These are phyloP conservation scores for Labyrinthula sp. DNA, from an alignment of 352 stramenopile species.

Conservation along the genomic window DNA sequence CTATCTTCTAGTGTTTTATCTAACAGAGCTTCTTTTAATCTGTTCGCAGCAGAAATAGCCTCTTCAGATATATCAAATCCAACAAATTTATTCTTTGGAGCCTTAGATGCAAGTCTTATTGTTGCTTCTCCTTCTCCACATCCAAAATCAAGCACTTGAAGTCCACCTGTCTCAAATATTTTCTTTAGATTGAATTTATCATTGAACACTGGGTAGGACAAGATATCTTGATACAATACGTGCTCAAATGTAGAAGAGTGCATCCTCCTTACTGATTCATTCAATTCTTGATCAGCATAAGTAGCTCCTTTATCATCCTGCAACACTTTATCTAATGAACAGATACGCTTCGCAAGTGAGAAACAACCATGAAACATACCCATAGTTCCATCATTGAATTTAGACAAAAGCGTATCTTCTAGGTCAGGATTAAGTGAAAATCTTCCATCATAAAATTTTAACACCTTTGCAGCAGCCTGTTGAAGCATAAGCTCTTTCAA, in stretches of 20 bases:
- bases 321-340: slow-evolving; percentile 4
- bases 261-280: slow-evolving; percentile 5
- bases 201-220: background rate
- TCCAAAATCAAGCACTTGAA: slow-evolving; percentile 13
- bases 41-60: too few relatives aligned
- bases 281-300: slow-evolving; percentile 22
- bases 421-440: slow-evolving; percentile 7
- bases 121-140: slow-evolving; percentile 4
- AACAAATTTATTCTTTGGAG: slow-evolving; percentile 8
- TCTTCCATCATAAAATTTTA: slow-evolving; percentile 1
- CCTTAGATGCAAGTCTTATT: slow-evolving; percentile 2
- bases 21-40: too few relatives aligned
- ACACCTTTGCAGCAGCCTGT: slow-evolving; percentile 7
- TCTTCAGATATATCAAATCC: slow-evolving; percentile 17
- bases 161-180: slow-evolving; percentile 1
- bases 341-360: slow-evolving; percentile 1
- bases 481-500: slow-evolving; percentile 14
- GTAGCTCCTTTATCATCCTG: slow-evolving; percentile 6
- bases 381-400: slow-evolving; percentile 2
- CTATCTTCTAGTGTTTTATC: too few relatives aligned
- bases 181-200: slow-evolving; percentile 1
- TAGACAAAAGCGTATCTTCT: too few relatives aligned
- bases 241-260: slow-evolving; percentile 4
- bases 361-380: slow-evolving; percentile 19
- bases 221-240: slow-evolving; percentile 4